These are phyloP conservation scores for Myrmaecium sp. DNA, from an alignment of 2,329 filamentous ascomycete genomes.

Conservation along the genomic window DNA sequence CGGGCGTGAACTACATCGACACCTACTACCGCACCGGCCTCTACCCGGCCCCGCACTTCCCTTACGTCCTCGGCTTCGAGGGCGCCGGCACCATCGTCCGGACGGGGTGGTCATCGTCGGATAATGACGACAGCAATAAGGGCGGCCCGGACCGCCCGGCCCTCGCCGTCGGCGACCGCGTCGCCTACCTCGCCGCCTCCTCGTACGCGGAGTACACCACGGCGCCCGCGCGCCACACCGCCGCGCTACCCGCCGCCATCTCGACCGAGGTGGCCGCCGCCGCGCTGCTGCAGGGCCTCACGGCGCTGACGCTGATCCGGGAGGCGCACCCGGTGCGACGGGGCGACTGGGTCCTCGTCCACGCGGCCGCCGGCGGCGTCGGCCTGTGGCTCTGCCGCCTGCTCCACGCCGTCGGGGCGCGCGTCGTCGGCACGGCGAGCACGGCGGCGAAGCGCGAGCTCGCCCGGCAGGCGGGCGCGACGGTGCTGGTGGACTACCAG, in stretches of 20 bases:
- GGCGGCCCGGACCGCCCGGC: conserved; percentile 53
- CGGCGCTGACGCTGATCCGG: conserved; percentile 60
- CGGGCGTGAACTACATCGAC: conserved; percentile 81
- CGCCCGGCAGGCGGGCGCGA: conserved; percentile 53
- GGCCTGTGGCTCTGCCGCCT: conserved; percentile 55
- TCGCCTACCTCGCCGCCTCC: conserved; percentile 46
- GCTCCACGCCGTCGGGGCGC: conserved; percentile 53
- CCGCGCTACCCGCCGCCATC: conserved; percentile 48
- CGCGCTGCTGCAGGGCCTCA: conserved; percentile 63
- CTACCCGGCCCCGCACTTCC: conserved; percentile 51
- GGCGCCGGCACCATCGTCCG: conserved; percentile 54
- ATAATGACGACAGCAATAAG: too few species aligned
- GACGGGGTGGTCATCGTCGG: conserved; percentile 36
- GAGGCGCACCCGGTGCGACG: conserved; percentile 55
- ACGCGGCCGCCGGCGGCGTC: conserved; percentile 73
- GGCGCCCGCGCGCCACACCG: conserved; percentile 34
- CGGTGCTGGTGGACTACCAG: conserved; percentile 53
- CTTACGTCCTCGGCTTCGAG: conserved; percentile 66
- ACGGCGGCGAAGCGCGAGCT: conserved; percentile 54
- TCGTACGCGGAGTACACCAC: conserved; percentile 43
- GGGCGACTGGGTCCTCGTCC: conserved; percentile 69
- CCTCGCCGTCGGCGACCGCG: conserved; percentile 50
- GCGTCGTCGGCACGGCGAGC: conserved; percentile 63
- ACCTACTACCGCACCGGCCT: conserved; percentile 80
- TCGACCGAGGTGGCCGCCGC: conserved; percentile 48